These are phyloP conservation scores for Phytophthora vignae DNA, from an alignment of 352 stramenopile species.

Conservation along the genomic window DNA sequence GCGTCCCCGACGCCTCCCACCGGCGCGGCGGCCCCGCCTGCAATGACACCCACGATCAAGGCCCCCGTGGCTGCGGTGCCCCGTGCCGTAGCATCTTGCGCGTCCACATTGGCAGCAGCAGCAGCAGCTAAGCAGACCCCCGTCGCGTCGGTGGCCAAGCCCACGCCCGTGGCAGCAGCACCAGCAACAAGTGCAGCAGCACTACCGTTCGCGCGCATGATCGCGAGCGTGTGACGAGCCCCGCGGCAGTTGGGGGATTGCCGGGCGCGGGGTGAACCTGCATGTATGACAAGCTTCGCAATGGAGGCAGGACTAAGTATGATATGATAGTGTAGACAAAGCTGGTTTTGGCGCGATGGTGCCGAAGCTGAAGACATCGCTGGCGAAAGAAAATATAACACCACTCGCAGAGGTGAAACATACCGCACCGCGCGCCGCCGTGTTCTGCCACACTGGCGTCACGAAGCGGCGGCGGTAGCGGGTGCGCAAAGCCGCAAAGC, in stretches of 20 bases:
- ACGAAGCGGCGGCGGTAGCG: background rate
- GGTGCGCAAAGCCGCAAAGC: constrained; percentile 7
- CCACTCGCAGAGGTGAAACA: constrained; percentile 36
- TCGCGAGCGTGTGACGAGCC: constrained; percentile 48
- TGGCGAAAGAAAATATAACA: constrained; percentile 38
- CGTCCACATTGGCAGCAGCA: constrained; percentile 20
- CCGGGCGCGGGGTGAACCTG: constrained; percentile 11
- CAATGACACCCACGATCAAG: constrained; percentile 26
- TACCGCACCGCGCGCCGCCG: constrained; percentile 6
- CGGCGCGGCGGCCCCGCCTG: constrained; percentile 22
- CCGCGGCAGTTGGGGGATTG: constrained; percentile 15
- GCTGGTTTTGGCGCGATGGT: constrained; percentile 34
- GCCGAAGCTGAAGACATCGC: constrained; percentile 31
- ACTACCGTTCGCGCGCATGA: constrained; percentile 45
- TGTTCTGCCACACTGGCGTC: constrained; percentile 2
- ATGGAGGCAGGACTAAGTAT: constrained; percentile 42
- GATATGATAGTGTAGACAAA: constrained; percentile 60
- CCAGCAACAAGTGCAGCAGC: constrained; percentile 23
- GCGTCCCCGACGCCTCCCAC: constrained; percentile 42
- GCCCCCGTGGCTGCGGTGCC: constrained; percentile 10
- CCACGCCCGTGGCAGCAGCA: constrained; percentile 20
- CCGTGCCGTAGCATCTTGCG: constrained; percentile 22
- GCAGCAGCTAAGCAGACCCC: constrained; percentile 17
- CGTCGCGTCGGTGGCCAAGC: constrained; percentile 15
- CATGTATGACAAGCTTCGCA: constrained; percentile 37